Evolutionary conservation across 2,329 filamentous ascomycete genomes (phyloP), one percentile per base, ranked within the genome.

Genomic region (Cladosporium colombiae): DNA sequence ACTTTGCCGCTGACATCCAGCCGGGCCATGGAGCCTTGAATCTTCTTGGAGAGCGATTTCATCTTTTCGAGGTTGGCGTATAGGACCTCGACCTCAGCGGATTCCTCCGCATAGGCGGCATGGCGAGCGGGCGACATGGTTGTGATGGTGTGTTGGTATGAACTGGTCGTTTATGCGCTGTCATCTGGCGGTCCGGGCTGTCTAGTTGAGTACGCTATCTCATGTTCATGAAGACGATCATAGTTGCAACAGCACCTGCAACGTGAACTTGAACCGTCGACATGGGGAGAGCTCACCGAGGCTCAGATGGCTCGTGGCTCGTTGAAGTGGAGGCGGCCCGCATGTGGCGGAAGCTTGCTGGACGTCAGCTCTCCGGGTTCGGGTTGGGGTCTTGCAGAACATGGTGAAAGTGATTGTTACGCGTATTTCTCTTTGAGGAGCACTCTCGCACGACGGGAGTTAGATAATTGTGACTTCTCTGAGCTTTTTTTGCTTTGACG

Each of bases 21-120:
- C 65, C 93, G 87, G 44, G 88, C 86, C 71, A 97, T 85, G 61
- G 92, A 96, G 31, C 91, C 90, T 78, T 96, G 91, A 65, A 99
- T 97, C 83, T 96, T 97, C 82, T 95, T 97, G 35, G 93, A 97
- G 76, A 98, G 85, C 75, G 92, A 88, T 67, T 93, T 90, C 72
- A 96, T 96, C 85, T 97, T 98, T 73, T 96, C 92, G 68, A 98
- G 87, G 70, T 88, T 88, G 65, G 87, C 86, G 70, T 85, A 86
- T 27, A 89, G 78, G 63, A 89, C 87, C 76, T 89, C 87, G 50
- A 89, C 87, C 77, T 89, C 87, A 7, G 87, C 87, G 75, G 85
- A 86, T 80, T 89, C 87, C 79, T 89, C 87, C 40, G 86, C 86
- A 75, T 85, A 85, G 44, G 84, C 84, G 64, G 82, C 82, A 76